These are phyloP conservation scores for Vitis riparia DNA, from an alignment of 164 flowering plant species.

Conservation along the genomic window DNA sequence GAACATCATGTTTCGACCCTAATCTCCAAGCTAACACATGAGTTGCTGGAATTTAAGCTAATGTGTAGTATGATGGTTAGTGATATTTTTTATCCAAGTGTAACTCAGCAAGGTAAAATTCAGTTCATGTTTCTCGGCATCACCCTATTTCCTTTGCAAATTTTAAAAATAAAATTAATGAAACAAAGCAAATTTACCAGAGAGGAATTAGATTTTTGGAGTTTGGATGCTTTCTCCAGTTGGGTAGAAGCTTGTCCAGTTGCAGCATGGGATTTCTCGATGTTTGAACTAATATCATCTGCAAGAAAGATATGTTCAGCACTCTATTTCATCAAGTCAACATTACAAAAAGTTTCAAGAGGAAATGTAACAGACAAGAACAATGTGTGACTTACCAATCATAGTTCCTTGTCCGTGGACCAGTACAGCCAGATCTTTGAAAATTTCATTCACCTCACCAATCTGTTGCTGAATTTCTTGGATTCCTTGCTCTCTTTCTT, in stretches of 20 bases:
- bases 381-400: slow-evolving; percentile 42
- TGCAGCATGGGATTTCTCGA: slow-evolving; percentile 56
- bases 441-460: slow-evolving; percentile 77
- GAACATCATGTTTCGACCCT: no score
- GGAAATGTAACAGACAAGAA: background rate
- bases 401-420: slow-evolving; percentile 70
- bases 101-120: no score
- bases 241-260: slow-evolving; percentile 60
- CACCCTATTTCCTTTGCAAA: no score
- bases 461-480: slow-evolving; percentile 76
- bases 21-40: no score
- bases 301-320: background rate
- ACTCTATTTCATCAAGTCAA: no score
- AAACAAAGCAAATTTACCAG: slow-evolving; percentile 35
- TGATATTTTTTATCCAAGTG: no score
- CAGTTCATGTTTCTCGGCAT: no score
- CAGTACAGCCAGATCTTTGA: slow-evolving; percentile 74
- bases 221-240: slow-evolving; percentile 69
- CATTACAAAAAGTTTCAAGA: background rate
- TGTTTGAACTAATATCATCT: slow-evolving; percentile 71
- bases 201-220: slow-evolving; percentile 66
- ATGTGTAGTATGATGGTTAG: no score
- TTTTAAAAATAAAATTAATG: no score
- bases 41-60: no score
- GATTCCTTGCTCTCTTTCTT: slow-evolving; percentile 84